These are phyloP conservation scores for Cyberlindnera meyerae DNA, from an alignment of 805 yeast species.

Conservation along the genomic window DNA sequence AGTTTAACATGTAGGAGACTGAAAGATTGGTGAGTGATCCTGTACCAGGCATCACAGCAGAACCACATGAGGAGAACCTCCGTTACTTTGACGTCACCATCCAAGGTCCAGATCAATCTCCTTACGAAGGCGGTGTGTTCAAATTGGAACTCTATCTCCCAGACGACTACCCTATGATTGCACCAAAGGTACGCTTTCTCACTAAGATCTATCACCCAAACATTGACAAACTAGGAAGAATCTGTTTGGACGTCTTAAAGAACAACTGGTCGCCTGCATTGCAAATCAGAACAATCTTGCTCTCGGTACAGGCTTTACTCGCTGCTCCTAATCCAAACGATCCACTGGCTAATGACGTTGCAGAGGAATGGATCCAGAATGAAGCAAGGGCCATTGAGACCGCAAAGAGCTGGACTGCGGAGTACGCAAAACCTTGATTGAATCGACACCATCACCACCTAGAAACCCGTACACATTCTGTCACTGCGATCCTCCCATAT, in stretches of 20 bases:
- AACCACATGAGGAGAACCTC: conserved; percentile 89
- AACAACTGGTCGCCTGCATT: conserved; percentile 97
- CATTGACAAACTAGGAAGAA: conserved; percentile 91
- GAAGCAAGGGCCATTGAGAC: conserved; percentile 74
- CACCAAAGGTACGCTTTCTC: conserved; percentile 91
- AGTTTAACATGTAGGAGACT: no score
- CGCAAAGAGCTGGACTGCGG: conserved; percentile 50
- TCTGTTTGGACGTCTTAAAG: conserved; percentile 91
- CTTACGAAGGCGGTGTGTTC: conserved; percentile 83
- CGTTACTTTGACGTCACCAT: conserved; percentile 89
- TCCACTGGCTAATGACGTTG: conserved; percentile 96
- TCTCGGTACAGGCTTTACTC: conserved; percentile 87
- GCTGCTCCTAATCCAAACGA: conserved; percentile 98
- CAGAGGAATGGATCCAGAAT: conserved; percentile 90
- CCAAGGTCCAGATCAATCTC: conserved; percentile 87
- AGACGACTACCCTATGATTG: conserved; percentile 97
- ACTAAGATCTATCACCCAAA: conserved; percentile 96
- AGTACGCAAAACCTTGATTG: conserved; percentile 5
- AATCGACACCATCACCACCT: no score
- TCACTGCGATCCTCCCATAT: no score
- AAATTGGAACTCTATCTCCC: conserved; percentile 84
- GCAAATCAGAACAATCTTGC: conserved; percentile 86
- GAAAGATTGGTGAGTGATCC: conserved; percentile 91
- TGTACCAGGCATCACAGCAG: conserved; percentile 91
- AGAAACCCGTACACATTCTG: no score